These are phyloP conservation scores for Nemania bipapillata DNA, from an alignment of 2,329 filamentous ascomycete species.

Conservation along the genomic window DNA sequence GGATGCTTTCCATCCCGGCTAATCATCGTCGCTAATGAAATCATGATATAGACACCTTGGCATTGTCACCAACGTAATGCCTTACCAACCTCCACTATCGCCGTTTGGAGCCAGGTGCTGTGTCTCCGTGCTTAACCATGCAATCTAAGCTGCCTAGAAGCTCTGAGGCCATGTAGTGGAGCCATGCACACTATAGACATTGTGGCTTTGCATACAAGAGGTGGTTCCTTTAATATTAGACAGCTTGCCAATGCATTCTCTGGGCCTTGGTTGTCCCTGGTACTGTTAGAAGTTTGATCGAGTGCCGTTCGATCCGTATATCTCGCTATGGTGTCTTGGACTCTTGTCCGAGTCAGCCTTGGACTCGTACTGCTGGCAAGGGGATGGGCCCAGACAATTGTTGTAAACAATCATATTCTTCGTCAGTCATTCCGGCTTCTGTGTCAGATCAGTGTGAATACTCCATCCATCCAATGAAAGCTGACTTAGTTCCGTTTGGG, in stretches of 20 bases:
- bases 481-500: conserved; percentile 37
- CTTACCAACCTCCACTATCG: conserved; percentile 30
- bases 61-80: conserved; percentile 33
- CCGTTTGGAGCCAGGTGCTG: conserved; percentile 33
- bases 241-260: conserved; percentile 14
- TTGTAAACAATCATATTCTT: conserved; percentile 45
- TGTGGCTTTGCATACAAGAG: conserved; percentile 4
- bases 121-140: conserved; percentile 27
- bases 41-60: conserved; percentile 32
- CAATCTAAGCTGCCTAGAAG: conserved; percentile 29
- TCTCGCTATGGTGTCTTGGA: conserved; percentile 40
- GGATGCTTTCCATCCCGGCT: conserved; percentile 42
- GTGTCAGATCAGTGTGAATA: not conserved
- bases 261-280: conserved; percentile 23
- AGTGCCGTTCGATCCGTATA: conserved; percentile 29
- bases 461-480: conserved; percentile 12
- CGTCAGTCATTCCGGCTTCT: conserved; percentile 43
- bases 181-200: not conserved
- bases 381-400: conserved; percentile 43
- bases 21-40: conserved; percentile 44
- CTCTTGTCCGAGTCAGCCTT: conserved; percentile 34
- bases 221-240: conserved; percentile 28
- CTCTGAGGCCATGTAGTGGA: not conserved
- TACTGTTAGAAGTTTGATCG: conserved; percentile 17
- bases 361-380: conserved; percentile 34